Percentiles rank a stretch among this genome's conserved stretches.
Evolutionary conservation across 345 rosid species (phyloP).

Genomic region (Trapa bicornis): DNA sequence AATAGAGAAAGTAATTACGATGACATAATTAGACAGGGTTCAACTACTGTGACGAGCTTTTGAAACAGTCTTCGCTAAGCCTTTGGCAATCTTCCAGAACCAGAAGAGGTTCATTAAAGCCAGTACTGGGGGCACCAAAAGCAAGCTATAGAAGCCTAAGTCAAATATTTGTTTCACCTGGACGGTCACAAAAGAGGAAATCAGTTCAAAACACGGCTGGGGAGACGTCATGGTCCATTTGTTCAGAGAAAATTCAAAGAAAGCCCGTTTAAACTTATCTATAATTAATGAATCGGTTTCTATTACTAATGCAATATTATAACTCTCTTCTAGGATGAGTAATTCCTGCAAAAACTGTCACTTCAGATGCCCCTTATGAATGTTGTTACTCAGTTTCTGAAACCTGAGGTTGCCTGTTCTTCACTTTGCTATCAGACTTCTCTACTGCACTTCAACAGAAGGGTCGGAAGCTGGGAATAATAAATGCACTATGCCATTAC

Average conservation of each 20-base stretch:
- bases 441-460: too few species aligned
- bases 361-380: too few species aligned
- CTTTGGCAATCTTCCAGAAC: constrained; percentile 75
- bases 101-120: constrained; percentile 50
- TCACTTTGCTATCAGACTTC: too few species aligned
- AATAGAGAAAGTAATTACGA: not conserved
- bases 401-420: too few species aligned
- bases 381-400: too few species aligned
- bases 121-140: constrained; percentile 33
- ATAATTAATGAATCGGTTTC: not conserved
- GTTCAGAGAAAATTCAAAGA: not conserved
- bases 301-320: too few species aligned
- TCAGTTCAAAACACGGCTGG: not conserved
- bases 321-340: too few species aligned
- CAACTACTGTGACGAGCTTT: constrained; percentile 42
- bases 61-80: constrained; percentile 54
- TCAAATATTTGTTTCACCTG: constrained; percentile 64
- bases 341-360: too few species aligned
- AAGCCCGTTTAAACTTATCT: not conserved
- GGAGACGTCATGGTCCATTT: not conserved
- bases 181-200: not conserved
- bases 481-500: too few species aligned
- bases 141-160: constrained; percentile 60
- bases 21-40: constrained; percentile 2
- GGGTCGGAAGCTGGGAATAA: too few species aligned